Base-by-base conservation (phyloP, 192 early-diverging fungal species). In the Rhizophagus clarus region DNA sequence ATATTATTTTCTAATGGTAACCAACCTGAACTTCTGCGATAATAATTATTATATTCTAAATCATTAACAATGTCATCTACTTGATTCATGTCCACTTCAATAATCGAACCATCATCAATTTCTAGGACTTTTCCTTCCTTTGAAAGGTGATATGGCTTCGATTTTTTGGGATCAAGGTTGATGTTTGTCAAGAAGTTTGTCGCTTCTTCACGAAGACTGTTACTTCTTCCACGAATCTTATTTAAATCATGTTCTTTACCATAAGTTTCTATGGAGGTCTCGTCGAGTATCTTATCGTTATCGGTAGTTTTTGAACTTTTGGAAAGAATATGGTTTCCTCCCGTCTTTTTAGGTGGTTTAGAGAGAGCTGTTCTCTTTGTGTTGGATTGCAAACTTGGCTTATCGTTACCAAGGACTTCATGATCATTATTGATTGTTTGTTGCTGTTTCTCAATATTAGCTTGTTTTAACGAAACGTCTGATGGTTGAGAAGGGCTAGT, bases 21-120 rank as follows among this genome's bases (percentile, higher is more conserved):
- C 74, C 28, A 62, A 76, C 74, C 74, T 76, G 74, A 76, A 62
- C 60, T 63, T 63, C 51, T 49, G 17, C 60, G 72, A n/a, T 37
- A n/a, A 11, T 22, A 26, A 11, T 37, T 40, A 42, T 40, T 42
- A 70, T 10, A 42, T 37, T 22, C 32, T 42, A 34, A 76, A 26
- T 32, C 32, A 40, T 63, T 17, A 40, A 61, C 8, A 40, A 20
- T 32, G 26, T 61, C 29, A 62, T 61, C 29, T 62, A 62, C 34
- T 34, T 61, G 29, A 31, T 20, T 56, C 7, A 10, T 6, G 12
- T 74, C 72, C 47, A 60, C 20, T n/a, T 71, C 69, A 40, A 22
- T 51, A 40, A 70, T 31, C 22, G 37, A 70, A n/a, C 37, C 37
- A 22, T 70, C 73, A 60, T 14, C 29, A 74, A 1, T 20, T n/a